Conservation (phyloP, 495 filamentous ascomycete species). For the Aspergillus bertholletiae region DNA sequence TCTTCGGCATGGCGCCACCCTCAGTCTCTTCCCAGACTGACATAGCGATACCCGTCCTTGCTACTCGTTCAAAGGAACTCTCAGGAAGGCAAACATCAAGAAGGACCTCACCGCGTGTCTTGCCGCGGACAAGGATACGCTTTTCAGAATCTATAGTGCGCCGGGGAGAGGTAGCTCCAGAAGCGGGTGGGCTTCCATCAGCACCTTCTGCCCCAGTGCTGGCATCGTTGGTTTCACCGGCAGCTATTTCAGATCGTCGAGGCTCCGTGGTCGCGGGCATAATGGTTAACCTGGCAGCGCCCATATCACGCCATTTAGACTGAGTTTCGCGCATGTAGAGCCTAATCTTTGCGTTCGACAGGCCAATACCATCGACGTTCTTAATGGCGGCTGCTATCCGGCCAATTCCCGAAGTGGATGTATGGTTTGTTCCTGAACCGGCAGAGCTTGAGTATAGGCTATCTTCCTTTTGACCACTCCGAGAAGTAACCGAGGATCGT, state of each 20-base stretch:
- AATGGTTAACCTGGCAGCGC: conserved; percentile 77
- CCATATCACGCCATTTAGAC: conserved; percentile 87
- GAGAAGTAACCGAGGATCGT: conserved; percentile 55
- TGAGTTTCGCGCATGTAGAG: conserved; percentile 74
- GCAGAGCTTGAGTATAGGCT: conserved; percentile 60
- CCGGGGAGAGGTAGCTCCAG: conserved; percentile 35
- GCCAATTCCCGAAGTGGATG: conserved; percentile 54
- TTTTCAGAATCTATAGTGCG: conserved; percentile 57
- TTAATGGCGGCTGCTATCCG: conserved; percentile 52
- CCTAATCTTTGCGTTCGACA: conserved; percentile 74
- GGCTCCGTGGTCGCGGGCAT: conserved; percentile 62
- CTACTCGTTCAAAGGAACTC: conserved; percentile 79
- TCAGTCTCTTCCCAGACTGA: conserved; percentile 81
- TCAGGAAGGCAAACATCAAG: conserved; percentile 82
- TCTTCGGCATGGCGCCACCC: conserved; percentile 62
- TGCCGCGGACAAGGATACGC: conserved; percentile 70
- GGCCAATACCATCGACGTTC: conserved; percentile 52
- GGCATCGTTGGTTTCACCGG: conserved; percentile 25
- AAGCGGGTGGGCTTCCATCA: conserved; percentile 26
- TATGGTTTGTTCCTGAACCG: conserved; percentile 39
- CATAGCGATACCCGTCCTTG: conserved; percentile 77
- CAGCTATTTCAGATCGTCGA: conserved; percentile 32
- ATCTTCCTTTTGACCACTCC: conserved; percentile 49
- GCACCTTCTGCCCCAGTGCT: conserved; percentile 14
- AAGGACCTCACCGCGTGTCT: conserved; percentile 63